These are phyloP conservation scores for Xanthoconium stramineum DNA, from an alignment of 768 basidiomycete genomes.

Conservation along the genomic window DNA sequence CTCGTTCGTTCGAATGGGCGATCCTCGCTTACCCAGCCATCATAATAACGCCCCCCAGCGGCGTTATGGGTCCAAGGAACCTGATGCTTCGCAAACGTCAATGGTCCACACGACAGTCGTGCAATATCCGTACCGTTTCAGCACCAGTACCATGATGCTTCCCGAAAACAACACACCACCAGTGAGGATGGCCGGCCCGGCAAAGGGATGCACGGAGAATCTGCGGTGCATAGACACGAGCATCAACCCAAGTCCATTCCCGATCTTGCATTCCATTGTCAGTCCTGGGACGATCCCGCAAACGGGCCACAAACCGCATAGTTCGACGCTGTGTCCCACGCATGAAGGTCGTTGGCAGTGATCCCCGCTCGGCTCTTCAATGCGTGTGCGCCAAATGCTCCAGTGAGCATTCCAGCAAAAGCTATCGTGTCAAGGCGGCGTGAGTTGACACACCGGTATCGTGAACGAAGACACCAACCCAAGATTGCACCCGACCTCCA, in stretches of 20 bases:
- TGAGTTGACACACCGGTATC: background rate
- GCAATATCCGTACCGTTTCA: conserved; percentile 39
- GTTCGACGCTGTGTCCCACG: conserved; percentile 61
- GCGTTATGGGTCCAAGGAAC: conserved; percentile 63
- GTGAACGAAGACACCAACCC: conserved; percentile 27
- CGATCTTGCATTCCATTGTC: conserved; percentile 42
- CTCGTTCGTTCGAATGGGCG: background rate
- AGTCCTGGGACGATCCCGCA: conserved; percentile 5
- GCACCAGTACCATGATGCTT: conserved; percentile 53
- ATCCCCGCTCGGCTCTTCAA: conserved; percentile 47
- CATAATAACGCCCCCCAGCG: conserved; percentile 60
- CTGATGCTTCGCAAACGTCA: conserved; percentile 35
- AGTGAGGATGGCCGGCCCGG: conserved; percentile 61
- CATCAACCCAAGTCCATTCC: conserved; percentile 66
- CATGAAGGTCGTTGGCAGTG: conserved; percentile 49
- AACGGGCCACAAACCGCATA: conserved; percentile 51
- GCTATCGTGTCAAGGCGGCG: conserved; percentile 23
- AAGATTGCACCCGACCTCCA: conserved; percentile 45
- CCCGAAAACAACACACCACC: conserved; percentile 63
- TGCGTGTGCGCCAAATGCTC: conserved; percentile 69
- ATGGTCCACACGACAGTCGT: background rate
- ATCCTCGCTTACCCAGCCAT: conserved; percentile 57
- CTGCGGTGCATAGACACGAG: conserved; percentile 60
- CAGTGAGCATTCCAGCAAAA: conserved; percentile 51
- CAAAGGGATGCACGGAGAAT: conserved; percentile 57